These are phyloP conservation scores for Bondarzewia mesenterica DNA, from an alignment of 1,284 basidiomycete species.

Conservation along the genomic window DNA sequence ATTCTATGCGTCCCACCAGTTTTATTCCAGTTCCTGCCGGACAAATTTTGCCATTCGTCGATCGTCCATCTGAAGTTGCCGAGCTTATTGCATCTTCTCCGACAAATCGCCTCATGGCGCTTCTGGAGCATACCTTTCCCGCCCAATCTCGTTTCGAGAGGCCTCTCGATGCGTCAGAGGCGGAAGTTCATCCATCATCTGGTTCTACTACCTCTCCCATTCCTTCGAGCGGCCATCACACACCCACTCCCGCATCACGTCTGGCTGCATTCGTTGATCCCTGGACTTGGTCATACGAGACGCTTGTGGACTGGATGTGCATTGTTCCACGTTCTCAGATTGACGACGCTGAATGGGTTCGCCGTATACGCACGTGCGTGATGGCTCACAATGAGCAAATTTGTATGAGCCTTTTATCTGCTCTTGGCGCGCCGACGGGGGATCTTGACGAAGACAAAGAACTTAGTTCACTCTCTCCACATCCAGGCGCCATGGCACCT, in stretches of 20 bases:
- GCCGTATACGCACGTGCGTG: conserved; percentile 21
- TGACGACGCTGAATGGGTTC: conserved; percentile 23
- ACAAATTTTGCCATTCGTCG: conserved; percentile 25
- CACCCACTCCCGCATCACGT: neutral
- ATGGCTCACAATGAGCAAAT: conserved; percentile 25
- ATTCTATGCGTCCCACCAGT: conserved; percentile 13
- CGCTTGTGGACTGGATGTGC: conserved; percentile 22
- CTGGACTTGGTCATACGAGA: conserved; percentile 21
- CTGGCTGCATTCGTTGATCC: conserved; percentile 13
- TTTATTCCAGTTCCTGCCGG: conserved; percentile 22
- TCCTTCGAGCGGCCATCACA: no score
- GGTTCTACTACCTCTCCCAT: no score
- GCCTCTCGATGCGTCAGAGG: neutral
- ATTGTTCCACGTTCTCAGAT: conserved; percentile 19
- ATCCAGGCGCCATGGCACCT: no score
- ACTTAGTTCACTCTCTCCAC: neutral
- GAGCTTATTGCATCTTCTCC: conserved; percentile 21
- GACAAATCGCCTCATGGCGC: conserved; percentile 21
- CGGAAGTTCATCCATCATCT: no score
- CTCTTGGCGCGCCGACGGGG: conserved; percentile 24
- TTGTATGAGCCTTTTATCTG: conserved; percentile 25
- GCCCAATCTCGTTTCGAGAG: conserved; percentile 7
- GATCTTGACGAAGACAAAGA: conserved; percentile 5
- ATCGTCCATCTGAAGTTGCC: conserved; percentile 23
- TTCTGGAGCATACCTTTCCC: conserved; percentile 24